These are phyloP conservation scores for Leccinum variicolor DNA, from an alignment of 768 basidiomycete species.

Conservation along the genomic window DNA sequence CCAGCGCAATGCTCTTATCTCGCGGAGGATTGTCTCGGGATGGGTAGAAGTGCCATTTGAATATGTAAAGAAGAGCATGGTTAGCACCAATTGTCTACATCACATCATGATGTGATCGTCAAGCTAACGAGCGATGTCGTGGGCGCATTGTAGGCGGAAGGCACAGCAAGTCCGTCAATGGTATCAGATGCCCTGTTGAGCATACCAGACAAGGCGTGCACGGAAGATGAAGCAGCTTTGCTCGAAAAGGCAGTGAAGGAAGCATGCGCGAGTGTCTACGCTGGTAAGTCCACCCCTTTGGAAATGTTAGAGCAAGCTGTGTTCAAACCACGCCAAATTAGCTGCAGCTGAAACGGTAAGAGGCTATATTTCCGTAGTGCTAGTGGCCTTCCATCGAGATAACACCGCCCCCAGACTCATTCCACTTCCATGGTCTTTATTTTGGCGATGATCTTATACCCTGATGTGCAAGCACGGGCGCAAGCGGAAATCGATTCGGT, in stretches of 20 bases:
- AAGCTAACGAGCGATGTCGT: background rate
- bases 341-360: constrained; percentile 25
- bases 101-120: background rate
- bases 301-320: background rate
- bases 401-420: constrained; percentile 13
- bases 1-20: constrained; percentile 14
- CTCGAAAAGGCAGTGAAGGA: constrained; percentile 23
- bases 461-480: constrained; percentile 21
- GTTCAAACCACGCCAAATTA: background rate
- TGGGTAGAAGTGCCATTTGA: constrained; percentile 24
- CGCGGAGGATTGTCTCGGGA: background rate
- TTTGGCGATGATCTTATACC: constrained; percentile 25
- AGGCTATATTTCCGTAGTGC: background rate
- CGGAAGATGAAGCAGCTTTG: constrained; percentile 6
- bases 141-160: constrained; percentile 11
- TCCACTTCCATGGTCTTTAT: constrained; percentile 21
- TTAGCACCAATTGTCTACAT: constrained; percentile 1
- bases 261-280: constrained; percentile 21
- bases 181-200: constrained; percentile 20
- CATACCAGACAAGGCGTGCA: constrained; percentile 2
- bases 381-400: constrained; percentile 1
- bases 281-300: constrained; percentile 6
- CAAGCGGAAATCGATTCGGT: constrained; percentile 19
- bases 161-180: constrained; percentile 21
- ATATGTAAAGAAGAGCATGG: constrained; percentile 21